A percentile compares a stretch with the other conserved stretches of the same genome.
These are phyloP conservation scores for Paradendryphiella salina DNA, from an alignment of 2,329 filamentous ascomycete genomes.

Conservation along the genomic window DNA sequence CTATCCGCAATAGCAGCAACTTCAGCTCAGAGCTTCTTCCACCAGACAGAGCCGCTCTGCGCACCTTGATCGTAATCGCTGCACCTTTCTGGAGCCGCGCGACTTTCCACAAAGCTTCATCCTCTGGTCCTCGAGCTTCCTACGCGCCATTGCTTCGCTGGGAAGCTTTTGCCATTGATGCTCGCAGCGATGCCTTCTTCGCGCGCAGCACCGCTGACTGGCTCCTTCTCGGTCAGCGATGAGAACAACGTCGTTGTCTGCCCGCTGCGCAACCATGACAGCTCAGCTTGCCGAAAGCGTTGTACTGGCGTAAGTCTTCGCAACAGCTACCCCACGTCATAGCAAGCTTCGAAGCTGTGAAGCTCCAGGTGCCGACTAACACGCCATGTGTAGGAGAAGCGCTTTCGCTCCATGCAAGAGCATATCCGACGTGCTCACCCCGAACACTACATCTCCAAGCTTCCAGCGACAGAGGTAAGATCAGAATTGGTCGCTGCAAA, in stretches of 20 bases:
- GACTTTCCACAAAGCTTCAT: constrained; percentile 7
- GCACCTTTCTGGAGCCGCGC: constrained; percentile 5
- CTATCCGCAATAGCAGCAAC: constrained; percentile 15
- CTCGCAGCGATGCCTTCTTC: constrained; percentile 73
- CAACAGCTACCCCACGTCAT: constrained; percentile 8
- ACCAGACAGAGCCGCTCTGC: constrained; percentile 7
- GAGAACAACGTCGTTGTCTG: constrained; percentile 96
- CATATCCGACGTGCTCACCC: constrained; percentile 97
- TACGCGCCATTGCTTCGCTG: constrained; percentile 10
- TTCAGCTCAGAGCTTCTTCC: constrained; percentile 10
- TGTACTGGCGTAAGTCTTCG: constrained; percentile 87
- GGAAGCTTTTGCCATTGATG: constrained; percentile 42
- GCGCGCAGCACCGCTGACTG: constrained; percentile 78
- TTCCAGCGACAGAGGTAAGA: constrained; percentile 79
- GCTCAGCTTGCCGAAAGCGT: constrained; percentile 94
- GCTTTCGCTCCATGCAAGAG: constrained; percentile 98
- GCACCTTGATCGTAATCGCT: constrained; percentile 2
- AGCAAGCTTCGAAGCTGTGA: constrained; percentile 8
- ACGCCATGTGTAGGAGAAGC: constrained; percentile 71
- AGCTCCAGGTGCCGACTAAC: constrained; percentile 19
- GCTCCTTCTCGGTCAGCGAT: constrained; percentile 90
- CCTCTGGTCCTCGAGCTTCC: constrained; percentile 1
- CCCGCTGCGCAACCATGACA: constrained; percentile 92
- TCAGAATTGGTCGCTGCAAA: too few relatives aligned
- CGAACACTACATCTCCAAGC: constrained; percentile 95